Base-by-base conservation (phyloP, 768 basidiomycete species). In the Galerina marginata region DNA sequence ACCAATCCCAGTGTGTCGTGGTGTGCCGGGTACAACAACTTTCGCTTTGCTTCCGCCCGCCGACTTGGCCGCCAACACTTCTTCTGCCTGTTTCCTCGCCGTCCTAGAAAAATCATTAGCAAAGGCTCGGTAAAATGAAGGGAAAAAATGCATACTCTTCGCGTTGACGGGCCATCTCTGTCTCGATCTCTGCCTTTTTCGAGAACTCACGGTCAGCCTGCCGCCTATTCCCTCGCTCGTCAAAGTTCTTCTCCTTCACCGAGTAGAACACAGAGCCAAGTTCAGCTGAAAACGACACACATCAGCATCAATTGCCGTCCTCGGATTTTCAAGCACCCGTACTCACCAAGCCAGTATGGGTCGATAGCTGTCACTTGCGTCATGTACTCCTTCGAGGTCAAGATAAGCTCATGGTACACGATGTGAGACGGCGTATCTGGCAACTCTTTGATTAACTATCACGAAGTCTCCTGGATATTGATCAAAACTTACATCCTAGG, bases 361-460 rank as follows among this genome's bases (percentile, higher is more conserved):
- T 99, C 95, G 62, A 99, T 92, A 0, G 96, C 88, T 2, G 97
- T 98, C n/a, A 99, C 97, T 73, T 95, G 95, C 15, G 96, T 96
- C 96, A 98, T 97, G 77, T 99, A 99, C 75, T 93, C 90, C 70
- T 96, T 96, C 36, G 95, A 96, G 10, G 95, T 96, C 66, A 96
- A 79, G 62, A 97, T 96, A 56, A 96, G 83, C 70, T 98, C 96
- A 71, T 99, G 97, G 72, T 99, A 99, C 37, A 99, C 86, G 49
- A 97, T 92, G 74, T 99, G 98, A 43, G 95, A 91, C 6, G 96
- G 96, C 20, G 95, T 96, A 74, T 95, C 94, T 95, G 69, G 11
- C 9, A 60, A 38, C 26, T 23, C 9, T 51, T n/a, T 44, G 46
- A 58, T 60, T 51, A 63, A 56, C 57, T 36, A 58, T 46, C 56